Base-by-base conservation (phyloP, 2,329 filamentous ascomycete species). In the Scopulariopsis brevicaulis region DNA sequence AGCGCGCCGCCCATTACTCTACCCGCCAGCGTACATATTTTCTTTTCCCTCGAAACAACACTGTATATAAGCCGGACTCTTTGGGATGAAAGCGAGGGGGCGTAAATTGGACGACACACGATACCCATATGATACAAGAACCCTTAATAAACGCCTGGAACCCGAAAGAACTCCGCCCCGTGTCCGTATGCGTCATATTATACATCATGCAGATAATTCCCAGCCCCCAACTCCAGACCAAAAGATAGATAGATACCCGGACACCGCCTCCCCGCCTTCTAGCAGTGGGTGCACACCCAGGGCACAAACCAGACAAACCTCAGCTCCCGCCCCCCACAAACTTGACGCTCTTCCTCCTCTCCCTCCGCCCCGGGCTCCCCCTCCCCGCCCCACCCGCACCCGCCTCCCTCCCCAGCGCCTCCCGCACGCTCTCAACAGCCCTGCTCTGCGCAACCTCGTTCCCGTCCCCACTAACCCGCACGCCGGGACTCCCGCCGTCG, bases 281-380 rank as follows among this genome's bases (percentile, higher is more conserved):
- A n/a, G n/a, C n/a, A n/a, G n/a, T n/a, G n/a, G n/a, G n/a, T n/a
- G n/a, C n/a, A n/a, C n/a, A n/a, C n/a, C n/a, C 28, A 32, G 28
- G 28, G 28, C 28, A 32, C 28, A 32, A 8, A 8, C 5, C 37
- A 15, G 53, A 32, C 11, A 32, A 56, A 52, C 5, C 20, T 22
- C 28, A 52, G 7, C 43, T 51, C 53, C 40, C 24, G n/a, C 58
- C 35, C 32, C 55, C 56, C 4, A 43, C 77, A 68, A 85, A 83
- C 71, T 85, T 86, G 63, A 86, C 83, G 62, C 81, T 85, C 75
- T 84, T 85, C 66, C 81, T 74, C 62, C 81, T 73, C 66, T 84
- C 82, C 59, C 80, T 68, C 53, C 79, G 77, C 1, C 65, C 68
- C 4, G 67, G 63, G 3, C 65, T 62, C 57, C 71, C 35, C 6